Evolutionary conservation across 352 stramenopile species (phyloP).

Genomic region (Globisporangium splendens): DNA sequence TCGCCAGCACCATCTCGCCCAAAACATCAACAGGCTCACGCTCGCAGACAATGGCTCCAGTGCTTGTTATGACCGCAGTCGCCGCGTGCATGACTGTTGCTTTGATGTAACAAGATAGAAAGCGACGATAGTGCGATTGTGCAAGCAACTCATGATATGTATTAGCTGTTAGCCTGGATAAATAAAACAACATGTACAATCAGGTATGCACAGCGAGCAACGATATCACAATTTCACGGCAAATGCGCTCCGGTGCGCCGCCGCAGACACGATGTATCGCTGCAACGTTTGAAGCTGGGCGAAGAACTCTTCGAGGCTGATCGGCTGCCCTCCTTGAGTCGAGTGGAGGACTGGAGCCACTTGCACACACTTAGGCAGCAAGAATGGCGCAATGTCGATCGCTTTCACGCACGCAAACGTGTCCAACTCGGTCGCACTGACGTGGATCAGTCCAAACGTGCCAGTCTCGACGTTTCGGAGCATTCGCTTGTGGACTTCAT

Average conservation of each 20-base stretch:
- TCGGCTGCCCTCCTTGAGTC: neutral
- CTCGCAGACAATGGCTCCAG: neutral
- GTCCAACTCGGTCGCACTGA: constrained; percentile 26
- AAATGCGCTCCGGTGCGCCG: constrained; percentile 35
- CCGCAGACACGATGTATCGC: constrained; percentile 33
- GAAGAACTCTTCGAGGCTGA: constrained; percentile 57
- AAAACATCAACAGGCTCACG: neutral
- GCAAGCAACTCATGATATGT: neutral
- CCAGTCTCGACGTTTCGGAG: constrained; percentile 24
- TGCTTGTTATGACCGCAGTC: neutral
- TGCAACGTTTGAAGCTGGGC: constrained; percentile 54
- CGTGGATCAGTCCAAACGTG: constrained; percentile 38
- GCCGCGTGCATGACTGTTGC: neutral
- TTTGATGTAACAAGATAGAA: neutral
- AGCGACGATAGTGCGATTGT: neutral
- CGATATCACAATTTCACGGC: constrained; percentile 24
- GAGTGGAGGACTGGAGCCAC: constrained; percentile 6
- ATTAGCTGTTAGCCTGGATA: constrained; percentile 2
- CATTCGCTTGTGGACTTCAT: constrained; percentile 10
- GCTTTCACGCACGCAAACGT: constrained; percentile 30
- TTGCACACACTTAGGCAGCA: constrained; percentile 45
- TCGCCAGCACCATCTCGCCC: constrained; percentile 5
- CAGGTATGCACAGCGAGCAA: no score
- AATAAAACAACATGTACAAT: neutral
- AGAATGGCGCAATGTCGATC: constrained; percentile 27